Conservation (phyloP, 345 rosid species). For the Syzygium grande region DNA sequence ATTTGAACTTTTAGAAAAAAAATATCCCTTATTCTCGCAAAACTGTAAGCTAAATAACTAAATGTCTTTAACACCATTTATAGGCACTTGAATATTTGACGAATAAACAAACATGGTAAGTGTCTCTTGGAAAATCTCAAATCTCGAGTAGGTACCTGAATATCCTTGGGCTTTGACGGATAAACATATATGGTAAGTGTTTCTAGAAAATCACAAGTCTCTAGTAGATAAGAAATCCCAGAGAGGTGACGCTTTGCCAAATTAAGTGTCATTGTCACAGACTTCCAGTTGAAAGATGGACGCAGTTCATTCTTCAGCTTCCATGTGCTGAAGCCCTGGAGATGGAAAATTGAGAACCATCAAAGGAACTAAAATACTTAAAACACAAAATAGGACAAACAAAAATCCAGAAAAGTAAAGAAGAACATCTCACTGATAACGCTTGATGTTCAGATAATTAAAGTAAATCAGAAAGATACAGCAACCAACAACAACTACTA, state of each 20-base stretch:
- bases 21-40: not conserved
- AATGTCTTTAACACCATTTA: not conserved
- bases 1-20: not conserved
- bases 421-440: not conserved
- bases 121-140: not conserved
- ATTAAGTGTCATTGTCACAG: not conserved
- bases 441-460: not conserved
- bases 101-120: not conserved
- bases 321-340: not conserved
- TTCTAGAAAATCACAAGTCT: not conserved
- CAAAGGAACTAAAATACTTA: not conserved
- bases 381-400: not conserved
- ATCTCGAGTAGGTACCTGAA: not conserved
- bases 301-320: not conserved
- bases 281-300: not conserved
- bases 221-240: not conserved
- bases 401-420: not conserved
- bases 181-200: not conserved
- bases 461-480: not conserved
- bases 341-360: not conserved
- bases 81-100: not conserved
- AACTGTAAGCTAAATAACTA: not conserved
- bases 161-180: not conserved
- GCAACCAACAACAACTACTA: not conserved
- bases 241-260: not conserved